Evolutionary conservation across 2,329 filamentous ascomycete species (phyloP).

Genomic region (Botrytis sinoallii): DNA sequence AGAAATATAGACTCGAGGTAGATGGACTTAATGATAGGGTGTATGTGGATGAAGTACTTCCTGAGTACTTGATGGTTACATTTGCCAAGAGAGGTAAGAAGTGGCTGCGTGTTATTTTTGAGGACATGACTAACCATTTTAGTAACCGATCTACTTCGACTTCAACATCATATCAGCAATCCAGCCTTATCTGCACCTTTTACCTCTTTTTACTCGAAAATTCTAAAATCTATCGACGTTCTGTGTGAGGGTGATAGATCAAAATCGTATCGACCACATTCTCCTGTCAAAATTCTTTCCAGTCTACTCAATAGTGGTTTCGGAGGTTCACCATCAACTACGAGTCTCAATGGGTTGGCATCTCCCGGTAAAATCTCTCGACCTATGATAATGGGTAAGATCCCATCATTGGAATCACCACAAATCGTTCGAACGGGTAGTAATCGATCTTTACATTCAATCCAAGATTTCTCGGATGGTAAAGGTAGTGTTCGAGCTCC

Average conservation of each 20-base stretch:
- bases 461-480: constrained; percentile 32
- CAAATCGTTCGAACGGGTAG: constrained; percentile 32
- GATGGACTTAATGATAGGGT: constrained; percentile 66
- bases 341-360: constrained; percentile 35
- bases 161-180: constrained; percentile 67
- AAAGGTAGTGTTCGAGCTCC: constrained; percentile 40
- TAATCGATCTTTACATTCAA: constrained; percentile 33
- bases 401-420: constrained; percentile 42
- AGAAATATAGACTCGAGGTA: constrained; percentile 56
- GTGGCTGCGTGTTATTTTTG: constrained; percentile 31
- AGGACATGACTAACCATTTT: constrained; percentile 38
- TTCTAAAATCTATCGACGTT: constrained; percentile 67
- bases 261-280: constrained; percentile 70
- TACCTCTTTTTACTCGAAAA: constrained; percentile 74
- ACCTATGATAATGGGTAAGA: constrained; percentile 41
- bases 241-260: constrained; percentile 62
- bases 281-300: constrained; percentile 86
- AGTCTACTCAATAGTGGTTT: constrained; percentile 68
- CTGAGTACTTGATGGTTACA: constrained; percentile 70
- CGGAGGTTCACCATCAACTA: constrained; percentile 42
- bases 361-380: constrained; percentile 31
- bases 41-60: constrained; percentile 70
- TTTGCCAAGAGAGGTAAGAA: constrained; percentile 70
- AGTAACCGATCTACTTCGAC: constrained; percentile 72
- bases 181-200: constrained; percentile 62